Conservation (phyloP, 345 rosid genomes). For the Mallotus nudiflorus region DNA sequence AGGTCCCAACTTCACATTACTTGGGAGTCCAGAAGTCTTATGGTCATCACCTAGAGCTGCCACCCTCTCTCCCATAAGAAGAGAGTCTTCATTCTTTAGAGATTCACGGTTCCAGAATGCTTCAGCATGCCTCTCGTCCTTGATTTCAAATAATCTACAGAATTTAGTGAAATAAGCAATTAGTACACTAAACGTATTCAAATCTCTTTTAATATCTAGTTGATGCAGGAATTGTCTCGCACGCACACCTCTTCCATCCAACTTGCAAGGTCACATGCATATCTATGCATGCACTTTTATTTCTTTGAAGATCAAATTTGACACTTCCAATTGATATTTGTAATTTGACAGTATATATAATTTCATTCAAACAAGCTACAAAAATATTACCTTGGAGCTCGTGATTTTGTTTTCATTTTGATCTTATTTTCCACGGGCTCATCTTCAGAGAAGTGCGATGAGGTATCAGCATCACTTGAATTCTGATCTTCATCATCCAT, state of each 20-base stretch:
- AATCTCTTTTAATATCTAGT: neutral
- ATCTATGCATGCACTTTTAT: too few relatives aligned
- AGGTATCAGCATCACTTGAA: constrained; percentile 59
- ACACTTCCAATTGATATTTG: neutral
- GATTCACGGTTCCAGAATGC: constrained; percentile 66
- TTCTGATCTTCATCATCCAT: constrained; percentile 46
- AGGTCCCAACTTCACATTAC: constrained; percentile 68
- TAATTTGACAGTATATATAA: neutral
- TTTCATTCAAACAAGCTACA: neutral
- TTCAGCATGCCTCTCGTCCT: constrained; percentile 83
- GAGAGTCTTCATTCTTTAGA: constrained; percentile 68
- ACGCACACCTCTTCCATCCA: neutral
- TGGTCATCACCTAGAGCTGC: constrained; percentile 51
- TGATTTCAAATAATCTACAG: constrained; percentile 73
- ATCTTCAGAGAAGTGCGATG: constrained; percentile 50
- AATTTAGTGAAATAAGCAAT: constrained; percentile 6
- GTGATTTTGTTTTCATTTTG: constrained; percentile 43
- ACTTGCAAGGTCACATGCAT: neutral
- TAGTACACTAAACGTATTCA: neutral
- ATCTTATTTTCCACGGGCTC: constrained; percentile 32
- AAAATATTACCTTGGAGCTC: constrained; percentile 58
- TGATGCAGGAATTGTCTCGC: neutral
- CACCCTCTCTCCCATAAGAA: constrained; percentile 78
- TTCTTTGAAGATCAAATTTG: neutral
- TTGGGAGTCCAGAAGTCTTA: constrained; percentile 35